Conservation (phyloP, 2,329 filamentous ascomycete genomes). For the Myotisia sp. region DNA sequence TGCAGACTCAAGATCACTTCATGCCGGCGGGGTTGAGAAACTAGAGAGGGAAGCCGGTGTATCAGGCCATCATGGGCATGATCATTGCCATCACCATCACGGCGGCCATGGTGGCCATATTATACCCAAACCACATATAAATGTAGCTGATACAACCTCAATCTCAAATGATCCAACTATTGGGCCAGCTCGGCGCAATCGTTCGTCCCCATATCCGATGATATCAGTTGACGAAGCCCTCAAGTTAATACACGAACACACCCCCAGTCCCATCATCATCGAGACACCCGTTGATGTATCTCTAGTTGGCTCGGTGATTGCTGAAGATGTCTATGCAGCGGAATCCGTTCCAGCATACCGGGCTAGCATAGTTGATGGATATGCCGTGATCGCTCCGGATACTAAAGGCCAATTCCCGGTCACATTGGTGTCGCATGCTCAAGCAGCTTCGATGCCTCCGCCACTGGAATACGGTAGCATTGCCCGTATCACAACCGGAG, state of each 20-base stretch:
- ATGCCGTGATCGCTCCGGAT: slow-evolving; percentile 56
- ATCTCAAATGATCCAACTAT: slow-evolving; percentile 48
- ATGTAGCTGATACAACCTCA: slow-evolving; percentile 41
- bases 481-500: slow-evolving; percentile 85
- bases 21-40: slow-evolving; percentile 66
- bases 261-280: slow-evolving; percentile 47
- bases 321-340: slow-evolving; percentile 62
- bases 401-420: slow-evolving; percentile 76
- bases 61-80: slow-evolving; percentile 18
- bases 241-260: slow-evolving; percentile 54
- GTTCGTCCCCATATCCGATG: slow-evolving; percentile 87
- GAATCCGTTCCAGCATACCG: slow-evolving; percentile 87
- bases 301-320: slow-evolving; percentile 64
- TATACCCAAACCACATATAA: slow-evolving; percentile 58
- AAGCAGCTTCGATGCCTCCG: slow-evolving; percentile 49
- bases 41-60: slow-evolving; percentile 73
- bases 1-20: slow-evolving; percentile 62
- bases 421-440: slow-evolving; percentile 70
- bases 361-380: slow-evolving; percentile 94
- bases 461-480: slow-evolving; percentile 59
- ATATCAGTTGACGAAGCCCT: slow-evolving; percentile 72
- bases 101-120: slow-evolving; percentile 48
- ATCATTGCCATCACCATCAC: slow-evolving; percentile 36
- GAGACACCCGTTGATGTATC: slow-evolving; percentile 47
- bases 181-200: slow-evolving; percentile 54